phyloP scores from a whole-genome alignment of 306 rosid species.

The Cucurbita maxima region DNA sequence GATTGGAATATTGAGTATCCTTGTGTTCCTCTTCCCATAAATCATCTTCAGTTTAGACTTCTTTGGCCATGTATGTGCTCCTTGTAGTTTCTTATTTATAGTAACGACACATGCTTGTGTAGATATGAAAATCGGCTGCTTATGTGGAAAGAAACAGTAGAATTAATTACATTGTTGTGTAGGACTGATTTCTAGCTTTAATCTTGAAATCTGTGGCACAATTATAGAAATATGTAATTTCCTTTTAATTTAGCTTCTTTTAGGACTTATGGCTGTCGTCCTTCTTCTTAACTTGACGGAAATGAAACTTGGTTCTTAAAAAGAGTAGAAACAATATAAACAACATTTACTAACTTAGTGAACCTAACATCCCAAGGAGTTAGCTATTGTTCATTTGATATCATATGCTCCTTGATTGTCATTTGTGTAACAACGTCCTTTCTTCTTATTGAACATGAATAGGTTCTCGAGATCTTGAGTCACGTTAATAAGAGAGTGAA shows the following conservation, averaged over 20 bases:
- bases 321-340: not conserved
- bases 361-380: not conserved
- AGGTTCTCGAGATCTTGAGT: conserved; percentile 96
- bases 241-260: not conserved
- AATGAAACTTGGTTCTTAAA: not conserved
- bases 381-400: not conserved
- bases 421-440: not conserved
- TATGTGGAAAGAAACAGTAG: not conserved
- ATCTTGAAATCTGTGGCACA: not conserved
- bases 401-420: not conserved
- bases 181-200: not conserved
- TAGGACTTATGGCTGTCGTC: not conserved
- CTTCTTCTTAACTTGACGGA: not conserved
- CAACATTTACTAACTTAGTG: not conserved
- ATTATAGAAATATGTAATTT: not conserved
- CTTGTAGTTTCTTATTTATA: not conserved
- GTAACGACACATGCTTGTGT: not conserved
- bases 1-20: not conserved
- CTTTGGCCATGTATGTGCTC: not conserved
- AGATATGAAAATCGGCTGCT: not conserved
- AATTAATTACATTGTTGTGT: not conserved
- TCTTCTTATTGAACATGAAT: conserved; percentile 10
- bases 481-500: conserved; percentile 98
- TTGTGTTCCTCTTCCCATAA: not conserved
- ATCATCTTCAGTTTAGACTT: not conserved